A percentile compares a stretch with the other conserved stretches of the same genome.
Evolutionary conservation across 2,329 filamentous ascomycete species (phyloP).

Genomic region (Fusarium brachygibbosum): DNA sequence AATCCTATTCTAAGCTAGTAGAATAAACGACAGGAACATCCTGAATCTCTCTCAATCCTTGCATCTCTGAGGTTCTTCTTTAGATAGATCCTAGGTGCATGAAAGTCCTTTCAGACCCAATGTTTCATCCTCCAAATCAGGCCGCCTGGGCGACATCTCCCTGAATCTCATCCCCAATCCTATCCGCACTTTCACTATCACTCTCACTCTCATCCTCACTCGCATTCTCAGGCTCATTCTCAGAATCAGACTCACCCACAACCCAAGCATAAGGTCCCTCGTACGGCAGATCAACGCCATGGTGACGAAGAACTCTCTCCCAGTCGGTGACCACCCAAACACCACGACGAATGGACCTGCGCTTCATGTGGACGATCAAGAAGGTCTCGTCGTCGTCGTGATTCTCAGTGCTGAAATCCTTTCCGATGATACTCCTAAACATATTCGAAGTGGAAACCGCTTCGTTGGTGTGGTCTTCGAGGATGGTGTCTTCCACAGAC

Average conservation of each 20-base stretch:
- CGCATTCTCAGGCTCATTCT: background rate
- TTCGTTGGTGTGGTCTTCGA: background rate
- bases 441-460: background rate
- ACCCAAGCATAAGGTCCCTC: background rate
- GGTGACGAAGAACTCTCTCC: background rate
- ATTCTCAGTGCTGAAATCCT: background rate
- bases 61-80: background rate
- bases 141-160: background rate
- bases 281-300: slow-evolving; percentile 4
- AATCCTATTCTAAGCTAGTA: background rate
- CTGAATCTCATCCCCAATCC: too few relatives aligned
- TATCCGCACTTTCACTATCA: too few relatives aligned
- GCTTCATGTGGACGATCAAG: background rate
- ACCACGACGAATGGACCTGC: background rate
- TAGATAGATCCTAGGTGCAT: background rate
- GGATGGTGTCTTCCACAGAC: background rate
- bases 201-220: too few relatives aligned
- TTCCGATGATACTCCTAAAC: slow-evolving; percentile 10
- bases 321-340: background rate
- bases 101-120: too few relatives aligned
- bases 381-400: background rate
- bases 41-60: background rate
- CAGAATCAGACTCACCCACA: too few relatives aligned
- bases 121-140: background rate
- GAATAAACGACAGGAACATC: background rate